These are phyloP conservation scores for Hypoxylon sp. DNA, from an alignment of 2,329 filamentous ascomycete genomes.

Conservation along the genomic window DNA sequence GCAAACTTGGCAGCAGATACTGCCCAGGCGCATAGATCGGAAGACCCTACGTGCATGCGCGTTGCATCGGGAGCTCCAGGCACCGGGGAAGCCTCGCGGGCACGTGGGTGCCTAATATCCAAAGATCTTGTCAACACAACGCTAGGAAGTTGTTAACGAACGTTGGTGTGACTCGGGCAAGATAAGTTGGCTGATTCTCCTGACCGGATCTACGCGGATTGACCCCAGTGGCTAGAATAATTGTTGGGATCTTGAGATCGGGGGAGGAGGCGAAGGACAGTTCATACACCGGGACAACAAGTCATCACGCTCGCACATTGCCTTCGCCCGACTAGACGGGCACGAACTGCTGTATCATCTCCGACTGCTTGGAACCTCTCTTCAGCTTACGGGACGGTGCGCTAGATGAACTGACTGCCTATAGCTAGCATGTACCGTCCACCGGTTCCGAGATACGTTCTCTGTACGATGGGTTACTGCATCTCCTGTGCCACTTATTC, in stretches of 20 bases:
- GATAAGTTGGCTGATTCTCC: neutral
- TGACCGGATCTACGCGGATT: conserved; percentile 15
- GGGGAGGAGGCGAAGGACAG: conserved; percentile 3
- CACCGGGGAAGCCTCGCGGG: neutral
- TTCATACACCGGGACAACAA: neutral
- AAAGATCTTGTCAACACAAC: conserved; percentile 4
- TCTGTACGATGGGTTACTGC: neutral
- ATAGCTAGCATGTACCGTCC: neutral
- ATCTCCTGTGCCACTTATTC: neutral
- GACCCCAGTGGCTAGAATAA: conserved; percentile 10
- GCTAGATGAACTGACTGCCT: neutral
- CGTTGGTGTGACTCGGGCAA: neutral
- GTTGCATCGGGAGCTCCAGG: conserved; percentile 13
- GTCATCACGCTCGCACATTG: neutral
- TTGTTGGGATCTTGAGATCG: conserved; percentile 5
- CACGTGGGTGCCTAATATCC: conserved; percentile 28
- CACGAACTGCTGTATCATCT: neutral
- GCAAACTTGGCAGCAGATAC: neutral
- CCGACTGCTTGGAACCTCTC: neutral
- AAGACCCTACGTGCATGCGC: conserved; percentile 35
- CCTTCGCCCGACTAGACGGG: neutral
- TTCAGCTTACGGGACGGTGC: neutral
- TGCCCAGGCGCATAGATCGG: conserved; percentile 14
- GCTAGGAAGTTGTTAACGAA: neutral
- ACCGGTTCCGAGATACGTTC: neutral